Percentiles rank a stretch among this genome's conserved stretches.
These are phyloP conservation scores for Candida endomychidarum DNA, from an alignment of 805 yeast genomes.

Conservation along the genomic window DNA sequence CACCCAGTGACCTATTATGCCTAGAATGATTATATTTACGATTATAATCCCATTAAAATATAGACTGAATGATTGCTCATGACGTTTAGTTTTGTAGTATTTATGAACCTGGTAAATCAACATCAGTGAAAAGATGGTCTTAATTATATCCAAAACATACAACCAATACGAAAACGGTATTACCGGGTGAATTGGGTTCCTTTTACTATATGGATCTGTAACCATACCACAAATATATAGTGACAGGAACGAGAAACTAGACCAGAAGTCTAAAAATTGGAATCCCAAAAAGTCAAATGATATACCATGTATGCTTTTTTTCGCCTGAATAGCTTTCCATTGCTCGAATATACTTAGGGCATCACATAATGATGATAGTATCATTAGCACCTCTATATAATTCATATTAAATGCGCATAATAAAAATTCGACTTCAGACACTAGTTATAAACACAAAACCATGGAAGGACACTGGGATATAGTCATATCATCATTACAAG, in stretches of 20 bases:
- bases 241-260: slow-evolving; percentile 3
- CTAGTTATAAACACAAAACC: background rate
- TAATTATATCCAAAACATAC: background rate
- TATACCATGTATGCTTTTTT: slow-evolving; percentile 35
- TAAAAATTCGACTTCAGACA: background rate
- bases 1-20: slow-evolving; percentile 11
- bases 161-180: background rate
- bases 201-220: slow-evolving; percentile 3
- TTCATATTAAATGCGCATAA: slow-evolving; percentile 3
- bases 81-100: slow-evolving; percentile 7
- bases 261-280: slow-evolving; percentile 12
- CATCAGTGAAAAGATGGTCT: slow-evolving; percentile 6
- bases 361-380: slow-evolving; percentile 9
- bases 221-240: background rate
- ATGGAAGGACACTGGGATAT: slow-evolving; percentile 52
- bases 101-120: slow-evolving; percentile 5
- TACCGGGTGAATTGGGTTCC: slow-evolving; percentile 12
- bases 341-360: slow-evolving; percentile 7
- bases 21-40: slow-evolving; percentile 1
- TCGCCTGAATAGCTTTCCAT: slow-evolving; percentile 19
- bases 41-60: slow-evolving; percentile 1
- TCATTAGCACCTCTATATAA: slow-evolving; percentile 2
- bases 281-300: slow-evolving; percentile 33
- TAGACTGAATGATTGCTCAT: slow-evolving; percentile 12
- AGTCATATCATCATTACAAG: slow-evolving; percentile 65